Evolutionary conservation across 208 protist genomes (phyloP), one percentile per base, ranked within the genome.

Genomic region (Trypanosoma caninum): DNA sequence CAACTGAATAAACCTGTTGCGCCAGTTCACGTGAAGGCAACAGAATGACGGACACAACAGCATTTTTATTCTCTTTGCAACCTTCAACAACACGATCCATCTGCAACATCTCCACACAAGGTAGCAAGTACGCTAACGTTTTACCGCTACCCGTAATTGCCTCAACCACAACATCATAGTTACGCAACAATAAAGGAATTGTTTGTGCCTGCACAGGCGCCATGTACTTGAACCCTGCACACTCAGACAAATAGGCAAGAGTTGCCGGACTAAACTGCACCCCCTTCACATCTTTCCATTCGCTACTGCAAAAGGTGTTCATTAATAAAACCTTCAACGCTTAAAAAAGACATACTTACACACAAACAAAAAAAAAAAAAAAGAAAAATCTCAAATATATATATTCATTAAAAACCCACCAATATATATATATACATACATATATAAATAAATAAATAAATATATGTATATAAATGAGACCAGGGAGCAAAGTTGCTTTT

Each of bases 111-210:
- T 97, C 91, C 20, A 97, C 48, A 41, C 80, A 82, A 10, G 94
- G 95, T 8, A 97, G 65, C 22, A 97, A 59, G 66, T 95, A 98
- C 9, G 95, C 89, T n/a, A 98, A 72, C 16, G 93, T 98, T 72
- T 98, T 98, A 20, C 95, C 95, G 47, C 87, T 96, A 18, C 95
- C 95, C 3, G 95, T 98, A 44, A 95, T 80, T 48, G 95, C 95
- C 79, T 97, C 84, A 9, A 97, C 94, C 5, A 97, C 87, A 22
- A 96, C 90, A 65, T 97, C 91, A 64, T 97, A 93, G 69, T 91
- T 87, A 13, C 76, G 78, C 28, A 97, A 71, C 18, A 98, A 73
- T 4, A 95, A 78, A 0, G 94, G 93, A 22, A 98, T 89, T 23
- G 86, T 89, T 53, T 84, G 81, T 14, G 91, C 94, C 81, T 97